A percentile compares a stretch with the other conserved stretches of the same genome.
These are phyloP conservation scores for Colletotrichum zoysiae DNA, from an alignment of 2,329 filamentous ascomycete genomes.

Conservation along the genomic window DNA sequence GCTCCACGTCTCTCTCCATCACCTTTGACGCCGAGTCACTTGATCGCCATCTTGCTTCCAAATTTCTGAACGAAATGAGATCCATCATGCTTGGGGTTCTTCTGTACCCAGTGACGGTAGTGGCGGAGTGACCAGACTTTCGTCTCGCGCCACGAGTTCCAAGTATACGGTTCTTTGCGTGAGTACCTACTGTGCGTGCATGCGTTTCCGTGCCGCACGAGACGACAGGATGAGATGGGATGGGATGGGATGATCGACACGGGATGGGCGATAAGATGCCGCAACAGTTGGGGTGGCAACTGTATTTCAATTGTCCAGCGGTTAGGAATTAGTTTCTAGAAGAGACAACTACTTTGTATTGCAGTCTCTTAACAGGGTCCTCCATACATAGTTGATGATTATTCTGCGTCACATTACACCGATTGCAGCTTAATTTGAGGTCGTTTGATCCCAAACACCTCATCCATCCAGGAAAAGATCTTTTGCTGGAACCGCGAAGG, in stretches of 20 bases:
- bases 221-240: background rate
- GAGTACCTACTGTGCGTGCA: background rate
- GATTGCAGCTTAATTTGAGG: too few relatives aligned
- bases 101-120: background rate
- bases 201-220: constrained; percentile 2
- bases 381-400: too few relatives aligned
- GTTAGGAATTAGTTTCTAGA: too few relatives aligned
- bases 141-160: background rate
- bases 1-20: background rate
- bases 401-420: too few relatives aligned
- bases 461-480: too few relatives aligned
- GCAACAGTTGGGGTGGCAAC: background rate
- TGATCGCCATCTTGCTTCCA: background rate
- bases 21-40: background rate
- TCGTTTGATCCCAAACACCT: too few relatives aligned
- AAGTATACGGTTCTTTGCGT: background rate
- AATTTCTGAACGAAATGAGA: background rate
- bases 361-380: too few relatives aligned
- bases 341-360: too few relatives aligned
- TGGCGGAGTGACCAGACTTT: too few relatives aligned
- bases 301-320: constrained; percentile 7
- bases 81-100: background rate
- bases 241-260: background rate
- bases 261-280: constrained; percentile 38
- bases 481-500: too few relatives aligned